These are phyloP conservation scores for Bullera alba DNA, from an alignment of 768 basidiomycete genomes.

Conservation along the genomic window DNA sequence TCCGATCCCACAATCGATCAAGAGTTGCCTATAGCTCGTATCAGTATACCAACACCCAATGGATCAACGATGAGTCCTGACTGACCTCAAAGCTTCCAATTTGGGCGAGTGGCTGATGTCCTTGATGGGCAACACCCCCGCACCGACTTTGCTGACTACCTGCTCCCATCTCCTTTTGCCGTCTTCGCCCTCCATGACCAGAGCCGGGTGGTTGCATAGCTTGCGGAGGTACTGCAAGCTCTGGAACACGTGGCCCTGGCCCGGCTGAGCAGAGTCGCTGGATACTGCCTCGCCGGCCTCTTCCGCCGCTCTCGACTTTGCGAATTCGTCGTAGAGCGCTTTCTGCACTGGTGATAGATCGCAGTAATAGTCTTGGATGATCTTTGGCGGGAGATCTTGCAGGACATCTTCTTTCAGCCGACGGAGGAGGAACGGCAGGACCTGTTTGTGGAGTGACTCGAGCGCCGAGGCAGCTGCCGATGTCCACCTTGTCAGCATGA, in stretches of 20 bases:
- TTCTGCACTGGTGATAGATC: slow-evolving; percentile 93
- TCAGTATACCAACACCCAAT: neutral
- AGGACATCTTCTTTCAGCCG: slow-evolving; percentile 96
- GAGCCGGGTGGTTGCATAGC: slow-evolving; percentile 91
- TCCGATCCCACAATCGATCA: slow-evolving; percentile 92
- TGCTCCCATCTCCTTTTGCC: slow-evolving; percentile 43
- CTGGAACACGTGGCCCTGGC: slow-evolving; percentile 79
- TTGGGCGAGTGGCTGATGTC: slow-evolving; percentile 93
- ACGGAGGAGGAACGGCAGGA: slow-evolving; percentile 92
- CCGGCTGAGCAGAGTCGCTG: slow-evolving; percentile 33
- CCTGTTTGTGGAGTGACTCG: slow-evolving; percentile 96
- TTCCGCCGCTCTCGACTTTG: slow-evolving; percentile 63
- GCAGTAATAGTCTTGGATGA: slow-evolving; percentile 99
- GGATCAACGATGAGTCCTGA: no score
- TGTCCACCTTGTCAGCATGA: neutral
- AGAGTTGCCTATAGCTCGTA: slow-evolving; percentile 65
- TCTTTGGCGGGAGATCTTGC: slow-evolving; percentile 92
- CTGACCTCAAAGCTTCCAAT: slow-evolving; percentile 78
- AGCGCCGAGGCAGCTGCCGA: slow-evolving; percentile 76
- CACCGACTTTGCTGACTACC: slow-evolving; percentile 14
- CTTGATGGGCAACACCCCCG: slow-evolving; percentile 32
- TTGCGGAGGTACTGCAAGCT: slow-evolving; percentile 93
- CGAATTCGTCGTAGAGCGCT: slow-evolving; percentile 87
- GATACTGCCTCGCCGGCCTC: slow-evolving; percentile 62
- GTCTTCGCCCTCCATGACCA: slow-evolving; percentile 72